phyloP scores from a whole-genome alignment of 768 basidiomycete species.

The Podaxis mareebaensis region DNA sequence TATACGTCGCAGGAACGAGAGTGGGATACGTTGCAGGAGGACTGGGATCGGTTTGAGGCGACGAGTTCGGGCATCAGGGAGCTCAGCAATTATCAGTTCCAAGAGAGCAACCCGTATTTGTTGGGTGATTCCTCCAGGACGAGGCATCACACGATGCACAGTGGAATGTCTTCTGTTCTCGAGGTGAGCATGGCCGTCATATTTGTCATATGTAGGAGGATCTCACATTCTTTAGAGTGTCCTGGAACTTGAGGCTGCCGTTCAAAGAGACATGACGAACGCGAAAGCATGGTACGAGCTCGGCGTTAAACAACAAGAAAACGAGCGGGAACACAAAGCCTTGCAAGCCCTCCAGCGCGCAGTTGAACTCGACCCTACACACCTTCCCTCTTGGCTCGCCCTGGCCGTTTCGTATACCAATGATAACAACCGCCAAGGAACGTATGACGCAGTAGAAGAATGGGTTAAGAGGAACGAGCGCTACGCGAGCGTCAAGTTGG shows the following conservation, averaged over 20 bases:
- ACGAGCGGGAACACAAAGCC: conserved; percentile 91
- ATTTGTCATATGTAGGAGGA: conserved; percentile 18
- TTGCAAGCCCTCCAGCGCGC: conserved; percentile 82
- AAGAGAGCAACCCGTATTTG: conserved; percentile 76
- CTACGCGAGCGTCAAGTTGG: conserved; percentile 41
- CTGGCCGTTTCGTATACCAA: conserved; percentile 91
- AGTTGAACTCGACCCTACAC: conserved; percentile 74
- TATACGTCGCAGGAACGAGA: conserved; percentile 30
- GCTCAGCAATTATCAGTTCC: conserved; percentile 67
- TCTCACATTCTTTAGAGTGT: conserved; percentile 57
- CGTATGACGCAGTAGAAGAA: conserved; percentile 77
- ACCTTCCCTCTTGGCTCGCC: conserved; percentile 85
- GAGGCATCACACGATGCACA: conserved; percentile 45
- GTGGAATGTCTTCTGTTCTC: conserved; percentile 34
- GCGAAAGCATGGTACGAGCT: conserved; percentile 86
- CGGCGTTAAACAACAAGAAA: conserved; percentile 97
- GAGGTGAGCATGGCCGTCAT: conserved; percentile 36
- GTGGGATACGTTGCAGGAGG: conserved; percentile 72
- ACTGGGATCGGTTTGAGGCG: conserved; percentile 85
- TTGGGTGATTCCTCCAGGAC: conserved; percentile 59
- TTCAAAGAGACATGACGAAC: conserved; percentile 73
- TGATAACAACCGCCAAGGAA: conserved; percentile 72
- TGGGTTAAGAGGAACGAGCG: conserved; percentile 75
- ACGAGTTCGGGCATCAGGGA: conserved; percentile 63
- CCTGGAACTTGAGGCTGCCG: conserved; percentile 85